Base-by-base conservation (phyloP, 345 rosid genomes). In the Schrenkiella parvula region DNA sequence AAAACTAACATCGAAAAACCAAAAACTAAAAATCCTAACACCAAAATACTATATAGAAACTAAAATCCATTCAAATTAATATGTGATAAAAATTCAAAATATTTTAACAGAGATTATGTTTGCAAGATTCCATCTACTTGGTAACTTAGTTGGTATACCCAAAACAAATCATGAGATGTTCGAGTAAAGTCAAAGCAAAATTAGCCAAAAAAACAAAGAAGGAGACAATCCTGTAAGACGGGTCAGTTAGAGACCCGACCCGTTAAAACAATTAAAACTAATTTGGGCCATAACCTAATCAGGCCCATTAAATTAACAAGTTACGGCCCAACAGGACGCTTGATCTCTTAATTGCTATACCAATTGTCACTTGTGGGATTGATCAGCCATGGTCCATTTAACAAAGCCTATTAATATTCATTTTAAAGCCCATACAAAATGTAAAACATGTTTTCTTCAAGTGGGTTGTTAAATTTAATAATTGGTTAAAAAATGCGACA, bases 111-210 rank as follows among this genome's bases (percentile, higher is more conserved):
- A 73, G 42, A 65, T 56, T 65, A 2, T 47, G 42, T 65, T 46
- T 56, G 50, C 38, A 42, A 63, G 29, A 72, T 72, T 72, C 54
- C 35, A 52, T 52, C 5, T 62, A 41, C 35, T 52, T 56, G 64
- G 35, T 56, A 53, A 29, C 28, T 10, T 19, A 55, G 50, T 64
- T 52, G 62, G 55, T 64, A 46, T 35, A 66, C 52, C 71, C 59
- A 65, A 73, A 56, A 56, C 66, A 73, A 65, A 73, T 65, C 18
- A 65, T 65, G 59, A 57, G 21, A 56, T 56, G 60, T 35, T 37
- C 38, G 44, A 65, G 66, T 73, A 66, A 73, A 65, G 78, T 57
- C 72, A 66, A 73, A 73, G 72, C 60, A 57, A 65, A 38, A 37
- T 25, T 46, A 73, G 51, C 66, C 71, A 71, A 50, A 50, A 13